Percentiles rank a stretch among this genome's conserved stretches.
Evolutionary conservation across 352 stramenopile species (phyloP).

Genomic region (Globisporangium lucens): DNA sequence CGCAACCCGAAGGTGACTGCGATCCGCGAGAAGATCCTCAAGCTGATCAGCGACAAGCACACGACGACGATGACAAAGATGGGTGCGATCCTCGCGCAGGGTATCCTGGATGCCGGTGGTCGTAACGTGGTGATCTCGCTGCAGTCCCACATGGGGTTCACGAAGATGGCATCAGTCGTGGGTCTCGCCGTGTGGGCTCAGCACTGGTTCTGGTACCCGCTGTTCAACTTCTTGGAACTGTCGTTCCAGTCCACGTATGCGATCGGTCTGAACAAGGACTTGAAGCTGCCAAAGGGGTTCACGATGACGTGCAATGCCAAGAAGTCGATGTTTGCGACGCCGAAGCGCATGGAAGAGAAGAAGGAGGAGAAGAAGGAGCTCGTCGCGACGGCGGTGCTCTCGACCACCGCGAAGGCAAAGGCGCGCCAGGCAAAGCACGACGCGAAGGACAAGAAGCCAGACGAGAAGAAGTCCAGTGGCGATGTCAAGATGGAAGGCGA

Average conservation of each 20-base stretch:
- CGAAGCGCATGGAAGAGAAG: constrained; percentile 97
- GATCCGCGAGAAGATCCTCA: constrained; percentile 85
- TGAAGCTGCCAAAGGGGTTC: constrained; percentile 97
- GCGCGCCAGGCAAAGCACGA: constrained; percentile 92
- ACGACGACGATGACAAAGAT: constrained; percentile 99
- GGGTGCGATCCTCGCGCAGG: constrained; percentile 96
- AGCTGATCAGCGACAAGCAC: constrained; percentile 96
- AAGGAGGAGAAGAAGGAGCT: constrained; percentile 99
- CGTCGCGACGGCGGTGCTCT: constrained; percentile 96
- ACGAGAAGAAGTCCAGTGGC: constrained; percentile 22
- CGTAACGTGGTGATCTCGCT: constrained; percentile 97
- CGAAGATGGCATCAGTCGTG: constrained; percentile 96
- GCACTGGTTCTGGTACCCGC: constrained; percentile 99
- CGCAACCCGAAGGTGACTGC: constrained; percentile 83
- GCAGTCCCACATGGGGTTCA: constrained; percentile 96
- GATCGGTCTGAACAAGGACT: constrained; percentile 97
- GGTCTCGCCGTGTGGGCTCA: constrained; percentile 97
- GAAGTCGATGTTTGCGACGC: constrained; percentile 96
- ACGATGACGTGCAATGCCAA: constrained; percentile 91
- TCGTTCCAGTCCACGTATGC: constrained; percentile 95
- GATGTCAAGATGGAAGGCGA: constrained; percentile 52
- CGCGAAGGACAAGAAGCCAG: constrained; percentile 73
- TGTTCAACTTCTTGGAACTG: constrained; percentile 98
- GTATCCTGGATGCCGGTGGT: constrained; percentile 97
- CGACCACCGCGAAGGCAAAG: constrained; percentile 96